Evolutionary conservation across 2,329 filamentous ascomycete species (phyloP).

Genomic region (Microcyclospora pomicola): DNA sequence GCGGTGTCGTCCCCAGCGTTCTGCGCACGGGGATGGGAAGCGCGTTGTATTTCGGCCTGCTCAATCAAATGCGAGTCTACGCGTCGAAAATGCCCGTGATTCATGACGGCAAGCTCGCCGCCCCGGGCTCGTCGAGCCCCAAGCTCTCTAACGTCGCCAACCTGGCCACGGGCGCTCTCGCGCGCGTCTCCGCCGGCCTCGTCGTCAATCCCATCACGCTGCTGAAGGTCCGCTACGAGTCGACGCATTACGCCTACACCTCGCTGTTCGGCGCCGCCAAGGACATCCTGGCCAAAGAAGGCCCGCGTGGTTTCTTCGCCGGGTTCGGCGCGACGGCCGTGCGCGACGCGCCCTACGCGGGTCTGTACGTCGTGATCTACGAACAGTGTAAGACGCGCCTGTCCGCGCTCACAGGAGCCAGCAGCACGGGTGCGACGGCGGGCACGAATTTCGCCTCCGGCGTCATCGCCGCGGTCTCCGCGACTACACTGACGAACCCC

Average conservation of each 20-base stretch:
- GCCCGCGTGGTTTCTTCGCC: conserved; percentile 73
- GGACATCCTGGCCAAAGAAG: conserved; percentile 62
- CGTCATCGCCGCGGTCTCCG: conserved; percentile 63
- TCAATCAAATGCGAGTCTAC: conserved; percentile 48
- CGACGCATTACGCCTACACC: conserved; percentile 67
- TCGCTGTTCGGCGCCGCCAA: conserved; percentile 58
- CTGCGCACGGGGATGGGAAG: conserved; percentile 85
- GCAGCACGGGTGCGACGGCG: conserved; percentile 32
- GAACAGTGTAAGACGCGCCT: conserved; percentile 64
- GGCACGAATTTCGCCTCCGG: conserved; percentile 78
- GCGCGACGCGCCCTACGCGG: conserved; percentile 91
- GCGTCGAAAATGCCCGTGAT: conserved; percentile 13
- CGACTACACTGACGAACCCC: conserved; percentile 83
- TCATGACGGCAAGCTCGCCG: conserved; percentile 1
- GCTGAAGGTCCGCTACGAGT: conserved; percentile 93
- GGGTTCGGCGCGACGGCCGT: conserved; percentile 90
- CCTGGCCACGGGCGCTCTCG: conserved; percentile 67
- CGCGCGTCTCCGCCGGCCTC: conserved; percentile 75
- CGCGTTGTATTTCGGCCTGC: conserved; percentile 81
- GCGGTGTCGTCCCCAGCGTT: conserved; percentile 83
- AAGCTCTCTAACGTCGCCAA: conserved; percentile 76
- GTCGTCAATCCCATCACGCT: conserved; percentile 92
- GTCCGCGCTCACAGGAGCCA: conserved; percentile 19
- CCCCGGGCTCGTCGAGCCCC: conserved; percentile 52
- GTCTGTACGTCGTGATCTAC: conserved; percentile 87